Base-by-base conservation (phyloP, 192 early-diverging fungal species). In the Backusella australiensis region DNA sequence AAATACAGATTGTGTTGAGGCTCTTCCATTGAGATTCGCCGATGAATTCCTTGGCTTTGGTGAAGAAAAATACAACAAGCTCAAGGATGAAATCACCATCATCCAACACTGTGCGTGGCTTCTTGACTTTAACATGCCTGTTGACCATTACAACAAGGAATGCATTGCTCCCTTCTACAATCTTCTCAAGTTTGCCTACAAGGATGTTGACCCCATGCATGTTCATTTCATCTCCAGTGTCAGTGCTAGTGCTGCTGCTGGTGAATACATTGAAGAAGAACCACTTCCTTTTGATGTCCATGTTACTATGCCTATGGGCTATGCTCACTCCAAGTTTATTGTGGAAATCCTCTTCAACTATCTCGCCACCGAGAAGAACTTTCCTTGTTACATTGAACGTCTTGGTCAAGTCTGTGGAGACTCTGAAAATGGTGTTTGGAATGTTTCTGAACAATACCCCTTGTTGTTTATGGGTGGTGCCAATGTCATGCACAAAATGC, bases 61-160 rank as follows among this genome's bases (percentile, higher is more conserved):
- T 0, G 46, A 65, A 0, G 75, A 74, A 29, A 36, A 53, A 21
- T 83, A 81, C 76, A 76, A 67, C 19, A 71, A 63, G 12, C 26
- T 83, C 2, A 72, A 78, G 32, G 6, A 52, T 29, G 77, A 80
- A 74, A 66, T 77, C 23, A 83, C 76, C 2, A 69, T 80, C 11
- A 75, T 83, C 35, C 63, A 72, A 17, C 82, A 83, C 67, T 70
- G 63, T 14, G 82, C 82, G 0, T 83, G 82, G 79, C 66, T 77
- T 12, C 29, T 83, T 3, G 78, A 80, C 32, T 83, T 83, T 72
- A 74, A 81, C 21, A 75, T 76, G 36, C 76, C 75, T n/a, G 36
- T 83, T 53, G 39, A 17, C 34, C 70, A 77, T 29, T 81, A 74
- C 67, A 76, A 77, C 59, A 73, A 66, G 67, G 72, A 74, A 14